phyloP scores from a whole-genome alignment of 2,329 filamentous ascomycete species.

The Exophiala phaeomuriformis region DNA sequence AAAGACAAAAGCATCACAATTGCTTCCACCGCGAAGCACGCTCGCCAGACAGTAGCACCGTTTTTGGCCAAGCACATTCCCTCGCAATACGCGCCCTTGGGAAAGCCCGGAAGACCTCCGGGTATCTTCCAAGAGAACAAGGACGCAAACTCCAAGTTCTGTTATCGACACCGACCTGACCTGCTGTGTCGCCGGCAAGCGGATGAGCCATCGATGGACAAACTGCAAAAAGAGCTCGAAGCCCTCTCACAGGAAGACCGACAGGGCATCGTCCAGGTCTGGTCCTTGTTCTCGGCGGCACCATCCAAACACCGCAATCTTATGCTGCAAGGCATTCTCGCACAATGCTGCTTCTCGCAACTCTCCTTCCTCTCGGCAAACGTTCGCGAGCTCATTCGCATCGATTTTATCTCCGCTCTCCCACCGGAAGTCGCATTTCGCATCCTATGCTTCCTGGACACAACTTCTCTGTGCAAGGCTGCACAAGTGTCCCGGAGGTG shows the following conservation, averaged over 20 bases:
- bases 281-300: slow-evolving; percentile 94
- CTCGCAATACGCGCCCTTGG: slow-evolving; percentile 73
- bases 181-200: slow-evolving; percentile 87
- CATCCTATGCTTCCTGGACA: slow-evolving; percentile 87
- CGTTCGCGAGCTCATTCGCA: slow-evolving; percentile 90
- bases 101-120: slow-evolving; percentile 31
- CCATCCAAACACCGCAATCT: slow-evolving; percentile 88
- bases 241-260: slow-evolving; percentile 76
- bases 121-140: slow-evolving; percentile 9
- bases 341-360: slow-evolving; percentile 96
- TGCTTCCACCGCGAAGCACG: slow-evolving; percentile 51
- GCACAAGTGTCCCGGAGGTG: slow-evolving; percentile 87
- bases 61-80: slow-evolving; percentile 90
- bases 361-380: slow-evolving; percentile 86
- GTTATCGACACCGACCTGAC: slow-evolving; percentile 90
- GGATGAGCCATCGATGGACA: slow-evolving; percentile 93
- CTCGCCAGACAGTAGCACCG: slow-evolving; percentile 71
- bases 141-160: slow-evolving; percentile 78
- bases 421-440: slow-evolving; percentile 88
- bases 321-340: slow-evolving; percentile 92
- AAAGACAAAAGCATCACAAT: slow-evolving; percentile 35
- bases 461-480: slow-evolving; percentile 87
- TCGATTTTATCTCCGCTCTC: slow-evolving; percentile 86
- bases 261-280: slow-evolving; percentile 92
- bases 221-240: slow-evolving; percentile 81